A percentile compares a stretch with the other conserved stretches of the same genome.
phyloP scores from a whole-genome alignment of 768 basidiomycete genomes.

The Mycena belliarum region DNA sequence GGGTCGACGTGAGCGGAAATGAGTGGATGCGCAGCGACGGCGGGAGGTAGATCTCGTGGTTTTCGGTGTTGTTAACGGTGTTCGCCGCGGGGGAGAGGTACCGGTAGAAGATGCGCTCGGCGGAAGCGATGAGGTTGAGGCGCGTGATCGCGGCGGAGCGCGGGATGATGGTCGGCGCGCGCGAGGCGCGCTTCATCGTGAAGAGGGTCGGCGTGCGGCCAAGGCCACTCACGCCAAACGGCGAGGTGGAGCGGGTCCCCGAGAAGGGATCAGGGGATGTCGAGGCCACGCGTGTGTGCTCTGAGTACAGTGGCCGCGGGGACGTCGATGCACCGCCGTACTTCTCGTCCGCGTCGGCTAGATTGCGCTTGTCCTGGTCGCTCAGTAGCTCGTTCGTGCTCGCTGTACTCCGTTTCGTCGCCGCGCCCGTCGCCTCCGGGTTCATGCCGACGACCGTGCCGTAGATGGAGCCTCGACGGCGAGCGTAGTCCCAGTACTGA shows the following conservation, averaged over 20 bases:
- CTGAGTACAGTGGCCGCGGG: constrained; percentile 37
- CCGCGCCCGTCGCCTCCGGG: constrained; percentile 43
- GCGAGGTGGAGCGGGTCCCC: constrained; percentile 69
- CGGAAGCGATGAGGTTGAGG: constrained; percentile 85
- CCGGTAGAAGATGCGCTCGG: constrained; percentile 93
- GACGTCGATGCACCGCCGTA: constrained; percentile 41
- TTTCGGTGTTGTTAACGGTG: constrained; percentile 76
- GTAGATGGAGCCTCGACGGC: constrained; percentile 90
- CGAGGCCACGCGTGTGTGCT: constrained; percentile 48
- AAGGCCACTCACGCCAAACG: constrained; percentile 63
- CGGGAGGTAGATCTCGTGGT: constrained; percentile 98
- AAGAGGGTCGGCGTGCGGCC: constrained; percentile 78
- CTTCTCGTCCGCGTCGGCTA: constrained; percentile 53
- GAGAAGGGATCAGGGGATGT: constrained; percentile 47
- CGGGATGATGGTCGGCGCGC: constrained; percentile 92
- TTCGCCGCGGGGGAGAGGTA: constrained; percentile 86
- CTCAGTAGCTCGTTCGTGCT: constrained; percentile 74
- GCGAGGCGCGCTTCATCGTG: constrained; percentile 73
- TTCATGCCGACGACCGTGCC: constrained; percentile 83
- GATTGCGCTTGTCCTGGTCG: constrained; percentile 71
- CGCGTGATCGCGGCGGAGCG: constrained; percentile 90
- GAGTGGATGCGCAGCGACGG: constrained; percentile 87
- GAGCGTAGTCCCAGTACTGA: constrained; percentile 94
- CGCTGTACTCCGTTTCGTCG: constrained; percentile 75
- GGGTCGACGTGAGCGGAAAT: constrained; percentile 79